Conservation (phyloP, 2,329 filamentous ascomycete genomes). For the Beauveria sp. region DNA sequence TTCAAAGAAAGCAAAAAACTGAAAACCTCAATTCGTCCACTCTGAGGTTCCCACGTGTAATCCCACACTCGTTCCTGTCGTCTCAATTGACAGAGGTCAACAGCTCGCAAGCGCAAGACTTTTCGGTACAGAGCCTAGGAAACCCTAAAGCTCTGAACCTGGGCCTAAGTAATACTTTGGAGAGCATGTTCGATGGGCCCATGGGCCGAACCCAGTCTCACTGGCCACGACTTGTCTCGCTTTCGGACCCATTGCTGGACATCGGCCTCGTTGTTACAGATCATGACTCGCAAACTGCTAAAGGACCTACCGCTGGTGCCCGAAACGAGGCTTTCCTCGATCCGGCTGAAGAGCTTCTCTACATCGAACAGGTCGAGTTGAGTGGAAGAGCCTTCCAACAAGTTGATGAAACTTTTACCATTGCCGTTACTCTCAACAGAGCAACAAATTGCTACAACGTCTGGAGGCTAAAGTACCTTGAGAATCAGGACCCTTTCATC, state of each 20-base stretch:
- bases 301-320: conserved; percentile 25
- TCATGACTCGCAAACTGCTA: conserved; percentile 31
- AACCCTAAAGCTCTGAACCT: conserved; percentile 47
- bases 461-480: conserved; percentile 74
- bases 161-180: conserved; percentile 45
- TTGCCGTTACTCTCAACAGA: conserved; percentile 75
- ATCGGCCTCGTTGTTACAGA: conserved; percentile 71
- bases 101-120: conserved; percentile 41
- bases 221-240: conserved; percentile 69
- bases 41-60: conserved; percentile 53
- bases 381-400: conserved; percentile 31
- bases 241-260: conserved; percentile 80
- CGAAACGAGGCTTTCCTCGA: conserved; percentile 55
- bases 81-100: conserved; percentile 53
- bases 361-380: conserved; percentile 63
- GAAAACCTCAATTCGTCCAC: conserved; percentile 44
- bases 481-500: conserved; percentile 53
- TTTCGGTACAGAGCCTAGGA: conserved; percentile 50
- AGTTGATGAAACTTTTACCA: conserved; percentile 47
- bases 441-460: conserved; percentile 72
- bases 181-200: conserved; percentile 50
- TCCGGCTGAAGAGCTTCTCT: conserved; percentile 72
- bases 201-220: conserved; percentile 47
- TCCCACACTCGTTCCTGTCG: conserved; percentile 76
- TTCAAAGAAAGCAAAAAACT: conserved; percentile 66